Conservation (phyloP, 192 early-diverging fungal genomes). For the Umbelopsis vinacea region DNA sequence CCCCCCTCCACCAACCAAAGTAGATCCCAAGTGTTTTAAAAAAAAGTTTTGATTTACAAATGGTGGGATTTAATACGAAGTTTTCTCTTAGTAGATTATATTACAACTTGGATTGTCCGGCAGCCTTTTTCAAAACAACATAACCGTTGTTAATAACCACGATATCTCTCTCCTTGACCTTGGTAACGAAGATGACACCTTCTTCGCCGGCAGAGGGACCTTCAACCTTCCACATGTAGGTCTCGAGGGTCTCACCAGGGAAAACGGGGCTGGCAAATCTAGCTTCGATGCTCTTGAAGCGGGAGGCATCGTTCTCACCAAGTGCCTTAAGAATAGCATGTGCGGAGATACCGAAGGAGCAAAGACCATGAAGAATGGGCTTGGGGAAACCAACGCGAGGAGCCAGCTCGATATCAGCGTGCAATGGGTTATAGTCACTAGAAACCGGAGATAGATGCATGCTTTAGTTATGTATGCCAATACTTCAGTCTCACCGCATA, state of each 20-base stretch:
- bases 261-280: conserved; percentile 75
- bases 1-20: no score
- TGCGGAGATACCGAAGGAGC: conserved; percentile 61
- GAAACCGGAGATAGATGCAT: conserved; percentile 4
- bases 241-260: conserved; percentile 71
- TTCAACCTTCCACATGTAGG: conserved; percentile 75
- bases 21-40: no score
- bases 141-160: conserved; percentile 69
- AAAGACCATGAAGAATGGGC: conserved; percentile 75
- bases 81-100: background rate
- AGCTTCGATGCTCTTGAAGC: conserved; percentile 67
- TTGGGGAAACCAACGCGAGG: conserved; percentile 71
- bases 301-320: conserved; percentile 54
- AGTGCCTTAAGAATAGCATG: conserved; percentile 61
- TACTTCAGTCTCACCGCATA: no score
- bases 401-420: conserved; percentile 72
- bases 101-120: conserved; percentile 28
- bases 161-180: conserved; percentile 59
- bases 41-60: no score
- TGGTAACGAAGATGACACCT: conserved; percentile 58
- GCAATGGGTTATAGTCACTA: conserved; percentile 76
- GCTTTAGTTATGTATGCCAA: no score
- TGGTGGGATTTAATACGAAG: no score
- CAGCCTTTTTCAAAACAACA: conserved; percentile 41
- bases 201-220: conserved; percentile 12